Evolutionary conservation across 371 early-diverging fungal species (phyloP).

Genomic region (Choanephora cucurbitarum): DNA sequence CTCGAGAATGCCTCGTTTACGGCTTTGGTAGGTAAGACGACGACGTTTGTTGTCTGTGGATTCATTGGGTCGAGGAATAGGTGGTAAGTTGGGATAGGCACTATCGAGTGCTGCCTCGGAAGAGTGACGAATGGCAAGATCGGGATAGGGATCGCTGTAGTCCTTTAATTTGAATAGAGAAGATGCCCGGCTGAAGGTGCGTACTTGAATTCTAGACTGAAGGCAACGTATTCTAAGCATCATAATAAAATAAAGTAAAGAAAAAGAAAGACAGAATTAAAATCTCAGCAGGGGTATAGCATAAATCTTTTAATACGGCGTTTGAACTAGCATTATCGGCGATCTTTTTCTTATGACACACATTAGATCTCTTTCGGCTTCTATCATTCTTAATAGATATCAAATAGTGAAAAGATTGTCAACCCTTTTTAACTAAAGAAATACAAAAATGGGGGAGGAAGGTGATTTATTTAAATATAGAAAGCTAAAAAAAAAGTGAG

Average conservation of each 20-base stretch:
- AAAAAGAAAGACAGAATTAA: neutral
- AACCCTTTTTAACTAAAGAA: no score
- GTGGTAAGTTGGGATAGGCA: slow-evolving; percentile 64
- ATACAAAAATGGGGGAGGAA: no score
- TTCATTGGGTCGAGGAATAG: slow-evolving; percentile 66
- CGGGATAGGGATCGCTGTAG: slow-evolving; percentile 44
- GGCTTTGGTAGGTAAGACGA: slow-evolving; percentile 84
- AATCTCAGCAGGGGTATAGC: neutral
- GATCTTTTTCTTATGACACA: no score
- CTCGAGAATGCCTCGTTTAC: slow-evolving; percentile 96
- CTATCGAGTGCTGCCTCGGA: slow-evolving; percentile 46
- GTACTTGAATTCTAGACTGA: neutral
- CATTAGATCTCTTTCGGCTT: no score
- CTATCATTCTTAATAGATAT: no score
- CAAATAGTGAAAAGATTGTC: no score
- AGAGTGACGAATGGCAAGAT: slow-evolving; percentile 49
- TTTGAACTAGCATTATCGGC: no score
- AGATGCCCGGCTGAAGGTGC: neutral
- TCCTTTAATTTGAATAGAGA: neutral
- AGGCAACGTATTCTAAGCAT: neutral
- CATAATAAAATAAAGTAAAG: neutral
- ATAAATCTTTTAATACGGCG: no score
- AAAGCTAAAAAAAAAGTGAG: no score
- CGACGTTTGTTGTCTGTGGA: slow-evolving; percentile 69
- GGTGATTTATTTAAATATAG: no score